Evolutionary conservation across 2,329 filamentous ascomycete species (phyloP), one percentile per base, ranked within the genome.

Genomic region (Monilinia polystroma): DNA sequence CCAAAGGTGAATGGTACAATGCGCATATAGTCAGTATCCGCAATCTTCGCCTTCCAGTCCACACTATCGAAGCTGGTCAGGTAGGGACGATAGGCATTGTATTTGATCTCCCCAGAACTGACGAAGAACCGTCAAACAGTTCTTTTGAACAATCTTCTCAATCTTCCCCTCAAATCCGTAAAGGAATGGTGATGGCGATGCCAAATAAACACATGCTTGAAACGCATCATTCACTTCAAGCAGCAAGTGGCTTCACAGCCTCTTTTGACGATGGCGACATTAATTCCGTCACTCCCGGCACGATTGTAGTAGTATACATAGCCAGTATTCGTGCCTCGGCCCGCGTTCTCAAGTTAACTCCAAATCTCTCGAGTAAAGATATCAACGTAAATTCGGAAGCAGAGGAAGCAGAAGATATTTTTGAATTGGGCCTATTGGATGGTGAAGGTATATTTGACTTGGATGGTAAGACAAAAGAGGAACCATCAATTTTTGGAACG

Each of bases 61-160:
- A 87, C 57, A 86, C 84, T 0, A 83, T 98, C 10, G 84, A 88
- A 62, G 84, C 88, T 20, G 92, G 92, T 12, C 94, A 99, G 78
- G 93, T 94, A 7, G 95, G 94, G 0, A 97, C 93, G 0, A 85
- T 99, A 64, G 94, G 93, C 0, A 81, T 98, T 62, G 83, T 90
- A 3, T 83, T 90, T n/a, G 80, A 84, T 43, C 74, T 78, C 5
- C 72, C 78, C 1, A 69, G 76, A 20, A 60, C 51, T 3, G 38
- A 23, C 20, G 76, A 78, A 32, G 76, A 77, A n/a, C 57, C 71
- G 5, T 72, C 75, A 5, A 75, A 77, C 66, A 72, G 72, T 52
- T 54, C 72, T 11, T 72, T 73, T 45, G 78, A 78, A 68, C 72
- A 71, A 53, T 66, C 69, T 51, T 72, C 72, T 53, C 72, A 72